Base-by-base conservation (phyloP, 202 grass and related monocot species). In the Bolboschoenoplectus hybrid region DNA sequence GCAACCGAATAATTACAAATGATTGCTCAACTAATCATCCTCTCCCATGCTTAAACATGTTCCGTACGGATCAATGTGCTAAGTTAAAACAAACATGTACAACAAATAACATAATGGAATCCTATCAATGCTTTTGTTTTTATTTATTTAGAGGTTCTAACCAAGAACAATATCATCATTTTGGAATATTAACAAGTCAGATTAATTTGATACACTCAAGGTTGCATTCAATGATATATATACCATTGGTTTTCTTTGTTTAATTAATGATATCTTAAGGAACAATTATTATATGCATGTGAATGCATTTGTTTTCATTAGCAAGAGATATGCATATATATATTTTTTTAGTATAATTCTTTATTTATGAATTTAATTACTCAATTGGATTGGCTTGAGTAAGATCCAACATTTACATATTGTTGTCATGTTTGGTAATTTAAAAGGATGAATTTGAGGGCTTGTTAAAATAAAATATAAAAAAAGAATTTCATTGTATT, bases 141-240 rank as follows among this genome's bases (percentile, higher is more conserved):
- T 62, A 67, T 39, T 70, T 70, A 72, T 46, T 46, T 72, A 47
- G 8, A 9, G 44, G 44, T 49, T 74, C 70, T 74, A 74, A 74
- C 9, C 6, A 50, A 9, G 70, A 50, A 49, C 70, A 7, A 45
- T 50, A 32, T 74, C 45, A 0, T 26, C 50, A 46, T 3, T 74
- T 49, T 10, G n/a, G 9, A 73, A 47, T 73, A 49, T 73, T 73
- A 20, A 49, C 43, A 4, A 20, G 69, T 5, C 16, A 73, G 9
- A 10, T 11, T 73, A 73, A 10, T 32, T 73, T 49, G 44, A 73
- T 49, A 26, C 19, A 73, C 17, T 49, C 41, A 70, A 68, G 67
- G 4, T 45, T 70, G 38, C 17, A 45, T 70, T 45, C 0, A 69
- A 69, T 43, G 38, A 65, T 65, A 26, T 26, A 26, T 26, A 26